These are phyloP conservation scores for Vigna mungo DNA, from an alignment of 306 rosid species.

Conservation along the genomic window DNA sequence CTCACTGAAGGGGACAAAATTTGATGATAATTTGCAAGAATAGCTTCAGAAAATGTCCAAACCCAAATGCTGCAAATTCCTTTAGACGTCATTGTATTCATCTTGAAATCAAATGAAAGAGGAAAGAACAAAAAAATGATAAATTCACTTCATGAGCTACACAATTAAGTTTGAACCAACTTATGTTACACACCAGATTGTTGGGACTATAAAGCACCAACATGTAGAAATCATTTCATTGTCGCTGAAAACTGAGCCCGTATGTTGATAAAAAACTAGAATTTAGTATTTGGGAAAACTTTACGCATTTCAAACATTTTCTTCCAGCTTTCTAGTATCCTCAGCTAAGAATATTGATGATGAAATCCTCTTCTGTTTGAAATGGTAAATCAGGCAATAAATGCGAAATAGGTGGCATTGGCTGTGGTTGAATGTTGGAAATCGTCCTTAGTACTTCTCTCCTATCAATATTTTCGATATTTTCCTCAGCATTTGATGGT, in stretches of 20 bases:
- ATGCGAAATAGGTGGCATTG: slow-evolving; percentile 3
- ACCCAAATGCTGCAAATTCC: neutral
- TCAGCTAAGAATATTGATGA: neutral
- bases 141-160: neutral
- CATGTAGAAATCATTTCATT: neutral
- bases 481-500: slow-evolving; percentile 25
- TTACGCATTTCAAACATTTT: neutral
- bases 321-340: neutral
- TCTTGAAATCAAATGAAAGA: neutral
- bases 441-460: slow-evolving; percentile 8
- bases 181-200: neutral
- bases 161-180: neutral
- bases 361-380: slow-evolving; percentile 6
- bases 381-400: slow-evolving; percentile 22
- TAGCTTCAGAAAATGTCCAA: no score
- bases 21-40: neutral
- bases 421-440: neutral
- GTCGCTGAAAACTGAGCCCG: neutral
- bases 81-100: neutral
- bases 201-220: neutral
- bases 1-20: neutral
- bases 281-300: neutral
- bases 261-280: neutral
- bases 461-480: neutral
- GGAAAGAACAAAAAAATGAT: neutral